Evolutionary conservation across 768 basidiomycete species (phyloP), one percentile per base, ranked within the genome.

Genomic region (Rhodotorula babjevae): DNA sequence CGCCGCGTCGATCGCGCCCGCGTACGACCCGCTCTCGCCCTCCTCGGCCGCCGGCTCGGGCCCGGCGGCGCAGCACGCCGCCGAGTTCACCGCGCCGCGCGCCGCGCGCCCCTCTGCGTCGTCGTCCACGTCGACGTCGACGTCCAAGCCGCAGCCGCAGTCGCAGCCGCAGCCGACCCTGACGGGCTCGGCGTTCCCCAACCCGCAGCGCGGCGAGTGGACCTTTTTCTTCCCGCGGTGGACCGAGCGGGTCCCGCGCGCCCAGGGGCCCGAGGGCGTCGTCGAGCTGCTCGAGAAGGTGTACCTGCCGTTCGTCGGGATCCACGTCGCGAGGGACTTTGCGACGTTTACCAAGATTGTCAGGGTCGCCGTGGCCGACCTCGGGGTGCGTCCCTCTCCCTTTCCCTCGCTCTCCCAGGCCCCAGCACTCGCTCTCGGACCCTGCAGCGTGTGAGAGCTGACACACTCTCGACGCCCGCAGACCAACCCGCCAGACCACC

Each of bases 1-100:
- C 74, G 86, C 87, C 74, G 82, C 86, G 70, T 89, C 91, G 0
- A 82, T 96, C 21, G 81, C 86, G 3, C 85, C 87, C 3, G 81
- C 95, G 10, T 94, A 92, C 78, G 83, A 65, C 7, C 36, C 59
- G 12, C 58, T 77, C 31, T 65, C 67, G 19, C n/a, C 49, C 21
- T 42, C 42, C 9, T 46, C 44, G 14, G 18, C 44, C 8, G 44
- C 44, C 44, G 44, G 44, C 44, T 36, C 36, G 36, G 8, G 2
- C n/a, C 27, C 55, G 42, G 12, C 19, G 3, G 40, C 27, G 14
- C 65, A 75, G 63, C 66, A 63, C 58, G 31, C n/a, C 1, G 56
- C 19, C 29, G 71, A 72, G 50, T 42, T 74, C 72, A 58, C 57
- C 36, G 65, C 74, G 12, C 27, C 33, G 16, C 58, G 58, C 18